Evolutionary conservation across 2,329 filamentous ascomycete genomes (phyloP), one percentile per base, ranked within the genome.

Genomic region (Onygena corvina): DNA sequence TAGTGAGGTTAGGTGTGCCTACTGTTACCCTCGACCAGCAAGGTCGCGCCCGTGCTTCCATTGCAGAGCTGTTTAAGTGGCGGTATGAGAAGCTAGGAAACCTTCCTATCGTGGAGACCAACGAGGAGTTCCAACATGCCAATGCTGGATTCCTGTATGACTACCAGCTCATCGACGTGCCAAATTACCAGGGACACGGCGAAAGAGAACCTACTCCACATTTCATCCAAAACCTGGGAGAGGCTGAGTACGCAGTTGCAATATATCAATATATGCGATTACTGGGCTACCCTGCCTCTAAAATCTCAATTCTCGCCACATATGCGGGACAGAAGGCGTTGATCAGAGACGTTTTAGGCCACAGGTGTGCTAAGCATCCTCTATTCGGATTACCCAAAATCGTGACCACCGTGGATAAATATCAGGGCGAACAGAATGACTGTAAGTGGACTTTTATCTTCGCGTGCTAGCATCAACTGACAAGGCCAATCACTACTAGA

Each of bases 401-500:
- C 48, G 86, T 98, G 23, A 89, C 86, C 2, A 98, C 93, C 3
- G 90, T 98, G 54, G 92, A 98, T 71, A 95, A 94, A 66, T 98
- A 96, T 61, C 92, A 98, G 71, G 93, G 92, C 64, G 92, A 98
- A 72, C 92, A 98, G 68, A 98, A 98, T 67, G 92, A 98, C 62
- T 96, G 86, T 92, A 33, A 46, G 42, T 35, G 16, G 2, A 8
- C 21, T 23, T 18, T 27, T 4, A 11, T 20, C 29, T 31, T n/a
- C 9, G 1, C n/a, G 25, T 16, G 4, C 12, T 14, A 16, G 21
- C 16, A 33, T 36, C 46, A 7, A 30, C 33, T 50, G 31, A 50
- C 23, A n/a, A 48, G 16, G 5, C 33, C 18, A 29, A 21, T 9
- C 12, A 36, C 9, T n/a, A n/a, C n/a, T 51, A 92, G 86, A 95